These are phyloP conservation scores for Catenaria anguillulae DNA, from an alignment of 371 early-diverging fungal genomes.

Conservation along the genomic window DNA sequence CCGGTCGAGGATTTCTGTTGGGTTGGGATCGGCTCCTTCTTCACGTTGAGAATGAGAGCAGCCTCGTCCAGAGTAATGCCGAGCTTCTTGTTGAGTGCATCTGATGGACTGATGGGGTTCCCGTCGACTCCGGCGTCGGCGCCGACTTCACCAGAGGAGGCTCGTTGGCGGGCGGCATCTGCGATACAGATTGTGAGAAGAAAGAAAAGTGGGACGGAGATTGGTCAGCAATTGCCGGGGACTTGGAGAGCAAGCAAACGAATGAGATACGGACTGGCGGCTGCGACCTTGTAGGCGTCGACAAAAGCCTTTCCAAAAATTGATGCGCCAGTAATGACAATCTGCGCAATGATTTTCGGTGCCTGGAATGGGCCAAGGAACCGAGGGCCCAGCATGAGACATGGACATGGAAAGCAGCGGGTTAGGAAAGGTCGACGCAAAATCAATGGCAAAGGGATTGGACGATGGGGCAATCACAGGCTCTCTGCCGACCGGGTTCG, in stretches of 20 bases:
- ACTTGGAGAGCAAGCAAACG: too few relatives aligned
- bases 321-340: conserved; percentile 65
- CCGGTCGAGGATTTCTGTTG: conserved; percentile 29
- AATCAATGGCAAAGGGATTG: too few relatives aligned
- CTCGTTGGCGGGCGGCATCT: conserved; percentile 10
- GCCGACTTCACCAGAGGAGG: conserved; percentile 18
- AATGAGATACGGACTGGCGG: conserved; percentile 53
- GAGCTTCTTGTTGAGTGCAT: conserved; percentile 60
- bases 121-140: conserved; percentile 18
- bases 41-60: conserved; percentile 75
- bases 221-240: too few relatives aligned
- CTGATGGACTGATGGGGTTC: conserved; percentile 28
- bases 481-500: too few relatives aligned
- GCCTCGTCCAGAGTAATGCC: conserved; percentile 88
- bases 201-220: conserved; percentile 5
- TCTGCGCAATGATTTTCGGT: conserved; percentile 60
- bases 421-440: too few relatives aligned
- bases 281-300: conserved; percentile 84
- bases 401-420: too few relatives aligned
- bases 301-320: conserved; percentile 84
- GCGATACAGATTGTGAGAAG: conserved; percentile 16
- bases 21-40: conserved; percentile 11
- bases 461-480: too few relatives aligned
- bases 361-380: too few relatives aligned
- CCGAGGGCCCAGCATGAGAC: too few relatives aligned